Evolutionary conservation across 2,329 filamentous ascomycete genomes (phyloP).

Genomic region (Aspergillus ibericus): DNA sequence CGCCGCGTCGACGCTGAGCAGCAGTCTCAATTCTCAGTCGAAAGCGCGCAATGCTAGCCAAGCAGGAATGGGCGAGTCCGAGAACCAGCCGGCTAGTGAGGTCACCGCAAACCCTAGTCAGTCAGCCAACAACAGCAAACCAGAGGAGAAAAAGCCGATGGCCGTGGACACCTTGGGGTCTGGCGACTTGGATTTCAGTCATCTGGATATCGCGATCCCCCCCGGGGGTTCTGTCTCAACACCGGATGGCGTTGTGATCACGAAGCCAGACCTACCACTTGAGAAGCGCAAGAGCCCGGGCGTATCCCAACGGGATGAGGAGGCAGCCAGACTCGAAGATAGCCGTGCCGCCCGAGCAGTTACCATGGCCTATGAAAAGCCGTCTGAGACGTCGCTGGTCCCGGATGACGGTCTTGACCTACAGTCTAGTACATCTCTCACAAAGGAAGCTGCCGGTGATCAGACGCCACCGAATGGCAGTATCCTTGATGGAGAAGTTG

Average conservation of each 20-base stretch:
- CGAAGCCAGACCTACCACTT: constrained; percentile 32
- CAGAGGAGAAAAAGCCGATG: constrained; percentile 62
- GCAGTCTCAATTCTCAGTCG: constrained; percentile 55
- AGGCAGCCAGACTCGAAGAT: constrained; percentile 59
- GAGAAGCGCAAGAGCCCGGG: constrained; percentile 40
- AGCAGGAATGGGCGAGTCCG: constrained; percentile 30
- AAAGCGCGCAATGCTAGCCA: constrained; percentile 41
- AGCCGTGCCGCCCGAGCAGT: constrained; percentile 60
- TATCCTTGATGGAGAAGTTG: constrained; percentile 62
- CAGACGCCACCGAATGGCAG: constrained; percentile 67
- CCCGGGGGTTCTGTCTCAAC: constrained; percentile 37
- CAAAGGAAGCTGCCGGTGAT: constrained; percentile 51
- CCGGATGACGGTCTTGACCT: constrained; percentile 38
- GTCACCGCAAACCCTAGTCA: constrained; percentile 29
- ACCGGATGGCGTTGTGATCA: constrained; percentile 39
- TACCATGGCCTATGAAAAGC: constrained; percentile 58
- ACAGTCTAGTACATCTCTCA: constrained; percentile 31
- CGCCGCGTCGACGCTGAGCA: constrained; percentile 78
- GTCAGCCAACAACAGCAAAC: constrained; percentile 23
- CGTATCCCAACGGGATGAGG: constrained; percentile 49
- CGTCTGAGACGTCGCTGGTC: constrained; percentile 42
- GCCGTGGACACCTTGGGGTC: constrained; percentile 86
- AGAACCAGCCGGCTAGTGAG: constrained; percentile 27
- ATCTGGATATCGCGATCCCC: constrained; percentile 68
- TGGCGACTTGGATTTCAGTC: constrained; percentile 84